Percentiles rank a stretch among this genome's conserved stretches.
Evolutionary conservation across 2,329 filamentous ascomycete genomes (phyloP).

Genomic region (Paramyrothecium roridum): DNA sequence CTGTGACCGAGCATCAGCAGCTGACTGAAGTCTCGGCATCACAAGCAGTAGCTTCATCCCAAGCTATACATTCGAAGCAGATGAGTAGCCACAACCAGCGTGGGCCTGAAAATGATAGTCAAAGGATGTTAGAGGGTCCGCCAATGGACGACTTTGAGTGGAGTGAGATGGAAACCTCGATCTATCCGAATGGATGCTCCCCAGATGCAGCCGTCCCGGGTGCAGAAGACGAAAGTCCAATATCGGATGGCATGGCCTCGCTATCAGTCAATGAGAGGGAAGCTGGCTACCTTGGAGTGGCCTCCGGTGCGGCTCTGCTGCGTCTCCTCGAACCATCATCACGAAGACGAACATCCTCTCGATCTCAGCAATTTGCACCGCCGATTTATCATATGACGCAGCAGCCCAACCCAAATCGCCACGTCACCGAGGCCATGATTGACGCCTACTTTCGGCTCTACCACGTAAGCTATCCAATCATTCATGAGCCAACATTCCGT

Average conservation of each 20-base stretch:
- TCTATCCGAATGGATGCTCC: conserved; percentile 19
- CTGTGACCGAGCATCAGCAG: not conserved
- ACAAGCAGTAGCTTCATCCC: too few species aligned
- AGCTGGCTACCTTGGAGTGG: conserved; percentile 41
- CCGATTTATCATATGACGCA: conserved; percentile 11
- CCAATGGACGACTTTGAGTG: conserved; percentile 33
- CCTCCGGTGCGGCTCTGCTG: conserved; percentile 41
- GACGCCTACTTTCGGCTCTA: conserved; percentile 41
- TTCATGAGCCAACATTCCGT: conserved; percentile 44
- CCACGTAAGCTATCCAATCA: conserved; percentile 41
- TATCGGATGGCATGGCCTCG: conserved; percentile 35
- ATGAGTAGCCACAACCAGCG: too few species aligned
- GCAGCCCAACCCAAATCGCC: conserved; percentile 28
- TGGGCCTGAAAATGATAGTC: too few species aligned
- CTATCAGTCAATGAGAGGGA: conserved; percentile 30
- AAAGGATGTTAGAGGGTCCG: conserved; percentile 25
- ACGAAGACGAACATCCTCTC: conserved; percentile 14
- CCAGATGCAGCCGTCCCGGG: conserved; percentile 13
- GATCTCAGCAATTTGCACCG: conserved; percentile 6
- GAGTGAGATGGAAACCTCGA: conserved; percentile 25
- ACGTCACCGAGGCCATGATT: conserved; percentile 29
- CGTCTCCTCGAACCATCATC: conserved; percentile 29
- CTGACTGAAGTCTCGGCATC: too few species aligned
- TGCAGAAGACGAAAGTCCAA: conserved; percentile 18
- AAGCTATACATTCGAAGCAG: too few species aligned